Base-by-base conservation (phyloP, 805 yeast genomes). In the Priceomyces melissophilus region DNA sequence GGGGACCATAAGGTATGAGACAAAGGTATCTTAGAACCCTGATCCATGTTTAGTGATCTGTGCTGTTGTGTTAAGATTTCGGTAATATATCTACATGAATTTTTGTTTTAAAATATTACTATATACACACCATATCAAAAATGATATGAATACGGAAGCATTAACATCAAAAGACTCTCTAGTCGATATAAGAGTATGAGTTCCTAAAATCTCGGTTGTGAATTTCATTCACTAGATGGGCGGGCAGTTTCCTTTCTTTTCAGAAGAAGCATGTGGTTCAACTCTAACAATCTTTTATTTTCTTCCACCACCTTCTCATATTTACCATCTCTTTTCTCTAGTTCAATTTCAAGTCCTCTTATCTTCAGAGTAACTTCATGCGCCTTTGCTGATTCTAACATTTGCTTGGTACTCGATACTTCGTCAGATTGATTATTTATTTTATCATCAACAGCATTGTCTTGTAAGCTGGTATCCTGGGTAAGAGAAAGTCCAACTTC, bases 1-100 rank as follows among this genome's bases (percentile, higher is more conserved):
- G 98, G 97, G 8, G 98, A 90, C 99, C 98, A 91, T 44, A 93
- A 73, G 1, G 97, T 87, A 61, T 88, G 95, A 1, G 96, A 88
- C 27, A 78, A 66, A 6, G 87, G 86, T 27, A 80, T 65, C 48
- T 75, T 75, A 4, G 68, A 53, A 30, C 56, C 49, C 5, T 63
- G 51, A 30, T 64, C 68, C 69, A 64, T 64, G 11, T 14, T 49
- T 35, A 26, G 3, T 35, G n/a, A 17, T 12, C 14, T 32, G 10
- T 32, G 25, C 25, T 32, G 10, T 10, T 32, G 23, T 16, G 3
- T 15, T 32, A 13, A 9, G 11, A 4, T 4, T 20, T 20, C 4
- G 25, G 7, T 20, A 20, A 20, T 8, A 20, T 20, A 20, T n/a
- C 25, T 20, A 5, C 25, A 5, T 20, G 25, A 20, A 20, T 20